Percentiles rank a stretch among this genome's conserved stretches.
These are phyloP conservation scores for Protomyces pachydermus DNA, from an alignment of 1,139 yeast species.

Conservation along the genomic window DNA sequence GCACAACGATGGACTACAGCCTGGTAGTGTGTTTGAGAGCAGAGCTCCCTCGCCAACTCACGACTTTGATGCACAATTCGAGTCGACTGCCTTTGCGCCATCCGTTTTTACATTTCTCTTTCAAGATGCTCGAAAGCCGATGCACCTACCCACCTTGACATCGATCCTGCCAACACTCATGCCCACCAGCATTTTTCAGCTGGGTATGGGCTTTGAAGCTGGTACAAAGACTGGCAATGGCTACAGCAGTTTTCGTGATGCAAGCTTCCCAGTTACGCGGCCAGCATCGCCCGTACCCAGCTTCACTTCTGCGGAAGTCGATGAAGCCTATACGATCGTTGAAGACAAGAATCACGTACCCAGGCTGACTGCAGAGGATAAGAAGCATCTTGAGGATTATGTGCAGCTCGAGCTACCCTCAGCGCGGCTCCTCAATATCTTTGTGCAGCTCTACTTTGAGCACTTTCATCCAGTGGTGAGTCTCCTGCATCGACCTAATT, in stretches of 20 bases:
- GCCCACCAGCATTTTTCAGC: constrained; percentile 5
- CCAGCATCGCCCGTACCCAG: constrained; percentile 20
- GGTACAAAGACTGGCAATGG: constrained; percentile 5
- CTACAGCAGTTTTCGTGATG: constrained; percentile 11
- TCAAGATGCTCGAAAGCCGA: constrained; percentile 11
- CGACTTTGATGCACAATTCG: constrained; percentile 24
- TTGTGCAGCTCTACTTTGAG: constrained; percentile 22
- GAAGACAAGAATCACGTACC: constrained; percentile 15
- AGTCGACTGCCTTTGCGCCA: constrained; percentile 12
- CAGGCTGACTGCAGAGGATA: constrained; percentile 8
- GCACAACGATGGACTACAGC: not conserved
- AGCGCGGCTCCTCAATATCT: constrained; percentile 6
- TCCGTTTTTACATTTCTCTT: constrained; percentile 19
- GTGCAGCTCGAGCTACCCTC: constrained; percentile 18
- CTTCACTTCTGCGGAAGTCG: constrained; percentile 12
- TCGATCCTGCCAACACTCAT: constrained; percentile 15
- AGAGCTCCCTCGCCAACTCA: constrained; percentile 23
- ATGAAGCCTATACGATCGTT: not conserved
- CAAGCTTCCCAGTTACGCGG: constrained; percentile 6
- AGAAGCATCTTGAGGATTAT: constrained; percentile 13
- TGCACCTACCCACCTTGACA: constrained; percentile 9
- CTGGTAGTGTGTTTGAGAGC: constrained; percentile 21
- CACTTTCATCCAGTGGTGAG: constrained; percentile 6
- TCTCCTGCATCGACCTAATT: constrained; percentile 13
- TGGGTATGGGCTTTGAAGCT: not conserved